Percentiles rank a stretch among this genome's conserved stretches.
Conservation (phyloP, 768 basidiomycete species). For the Kwoniella heveanensis region DNA sequence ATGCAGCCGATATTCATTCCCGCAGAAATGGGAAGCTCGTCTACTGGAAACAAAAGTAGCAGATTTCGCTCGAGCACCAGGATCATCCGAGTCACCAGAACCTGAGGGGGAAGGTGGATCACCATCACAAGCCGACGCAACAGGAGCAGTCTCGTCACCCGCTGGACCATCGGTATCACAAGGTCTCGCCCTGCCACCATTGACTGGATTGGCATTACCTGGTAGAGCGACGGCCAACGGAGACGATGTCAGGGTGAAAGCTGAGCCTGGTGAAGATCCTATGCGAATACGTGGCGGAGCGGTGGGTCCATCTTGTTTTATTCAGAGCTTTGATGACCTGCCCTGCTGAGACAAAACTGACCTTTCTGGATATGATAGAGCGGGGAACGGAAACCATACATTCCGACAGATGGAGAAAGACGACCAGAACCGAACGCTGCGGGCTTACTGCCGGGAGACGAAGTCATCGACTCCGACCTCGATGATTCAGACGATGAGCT, state of each 20-base stretch:
- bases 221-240: constrained; percentile 13
- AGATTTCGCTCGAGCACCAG: constrained; percentile 71
- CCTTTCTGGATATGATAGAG: not conserved
- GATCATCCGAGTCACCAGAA: constrained; percentile 66
- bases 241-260: constrained; percentile 33
- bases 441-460: constrained; percentile 59
- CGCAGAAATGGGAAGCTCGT: constrained; percentile 98
- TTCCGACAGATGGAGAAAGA: constrained; percentile 10
- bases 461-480: constrained; percentile 93
- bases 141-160: constrained; percentile 11
- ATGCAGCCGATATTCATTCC: too few relatives aligned
- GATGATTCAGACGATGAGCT: constrained; percentile 85
- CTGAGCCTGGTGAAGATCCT: constrained; percentile 39
- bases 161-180: constrained; percentile 14
- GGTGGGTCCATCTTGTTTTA: constrained; percentile 18
- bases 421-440: constrained; percentile 53
- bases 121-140: constrained; percentile 10
- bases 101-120: constrained; percentile 63
- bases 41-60: constrained; percentile 92
- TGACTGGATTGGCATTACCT: constrained; percentile 24
- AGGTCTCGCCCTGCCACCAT: constrained; percentile 7
- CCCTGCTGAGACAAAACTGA: constrained; percentile 1
- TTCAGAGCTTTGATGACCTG: too few relatives aligned
- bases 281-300: constrained; percentile 45
- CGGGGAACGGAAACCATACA: constrained; percentile 19